A percentile compares a stretch with the other conserved stretches of the same genome.
These are phyloP conservation scores for Jackrogersella minutella DNA, from an alignment of 495 filamentous ascomycete species.

Conservation along the genomic window DNA sequence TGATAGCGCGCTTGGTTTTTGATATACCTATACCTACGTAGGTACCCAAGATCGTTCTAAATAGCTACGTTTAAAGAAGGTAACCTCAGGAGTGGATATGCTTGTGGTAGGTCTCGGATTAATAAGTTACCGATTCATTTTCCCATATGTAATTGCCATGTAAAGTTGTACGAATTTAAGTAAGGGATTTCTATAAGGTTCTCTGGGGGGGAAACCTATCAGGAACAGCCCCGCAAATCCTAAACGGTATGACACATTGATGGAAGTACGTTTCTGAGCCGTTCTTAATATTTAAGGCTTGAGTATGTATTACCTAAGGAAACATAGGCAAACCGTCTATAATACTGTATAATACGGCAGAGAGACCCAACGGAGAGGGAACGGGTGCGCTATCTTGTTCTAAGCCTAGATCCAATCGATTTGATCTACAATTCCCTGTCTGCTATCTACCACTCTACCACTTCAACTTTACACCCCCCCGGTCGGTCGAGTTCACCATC, in stretches of 20 bases:
- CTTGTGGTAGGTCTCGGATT: neutral
- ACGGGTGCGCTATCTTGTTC: conserved; percentile 5
- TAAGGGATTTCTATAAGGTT: neutral
- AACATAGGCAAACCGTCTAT: no score
- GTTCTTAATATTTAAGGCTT: no score
- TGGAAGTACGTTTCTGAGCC: no score
- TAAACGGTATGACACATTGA: neutral
- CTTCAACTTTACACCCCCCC: conserved; percentile 32
- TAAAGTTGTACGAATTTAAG: neutral
- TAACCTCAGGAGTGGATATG: no score
- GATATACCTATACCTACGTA: neutral
- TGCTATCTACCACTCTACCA: neutral
- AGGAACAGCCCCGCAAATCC: neutral
- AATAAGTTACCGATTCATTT: neutral
- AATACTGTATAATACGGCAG: neutral
- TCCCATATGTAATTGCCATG: neutral
- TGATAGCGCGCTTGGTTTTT: no score
- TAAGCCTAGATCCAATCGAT: conserved; percentile 16
- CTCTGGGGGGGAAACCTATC: neutral
- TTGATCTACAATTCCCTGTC: conserved; percentile 25
- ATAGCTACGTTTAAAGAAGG: neutral
- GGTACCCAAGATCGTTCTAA: neutral
- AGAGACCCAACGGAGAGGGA: conserved; percentile 31
- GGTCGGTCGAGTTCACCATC: conserved; percentile 30
- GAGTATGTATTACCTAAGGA: no score